Evolutionary conservation across 192 early-diverging fungal genomes (phyloP), one percentile per base, ranked within the genome.

Genomic region (Gigaspora rosea): DNA sequence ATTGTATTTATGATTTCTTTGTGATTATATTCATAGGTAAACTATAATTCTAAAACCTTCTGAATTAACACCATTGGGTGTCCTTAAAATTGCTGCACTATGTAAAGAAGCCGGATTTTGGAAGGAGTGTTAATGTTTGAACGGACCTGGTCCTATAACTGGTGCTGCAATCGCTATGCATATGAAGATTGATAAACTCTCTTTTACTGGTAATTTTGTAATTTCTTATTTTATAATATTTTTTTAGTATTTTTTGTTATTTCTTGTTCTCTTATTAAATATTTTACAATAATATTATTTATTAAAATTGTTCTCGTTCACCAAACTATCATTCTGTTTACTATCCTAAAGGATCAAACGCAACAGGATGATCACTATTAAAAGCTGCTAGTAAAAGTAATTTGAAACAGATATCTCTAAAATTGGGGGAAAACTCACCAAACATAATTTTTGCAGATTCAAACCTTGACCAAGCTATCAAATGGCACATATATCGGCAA

Each of bases 351-450:
- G 85, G 87, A 47, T 90, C 88, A 9, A 92, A 91, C 15, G 79
- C 75, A 22, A 92, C 91, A 8, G 94, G 94, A 57, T 82, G 88
- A 68, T 77, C 73, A 36, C 84, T 95, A 69, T 88, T 90, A 82
- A 79, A 83, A 22, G 80, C 85, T 54, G 83, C 91, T 67, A 87
- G 91, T 15, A 84, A 82, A 57, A 85, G 83, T 76, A 88, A 89
- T 48, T 83, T 92, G 74, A 95, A 95, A 84, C 89, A 91, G 36
- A 83, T 94, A 48, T 91, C 90, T 0, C 80, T 97, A 18, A 94
- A 97, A 84, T 88, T 97, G 0, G 95, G 92, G 65, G 95, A 94
- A 51, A 97, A 97, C 81, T 93, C 92, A 56, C 91, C 94, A n/a
- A 87, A 87, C 80, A 83, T 94, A 18, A 86, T 95, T 54, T 94